These are phyloP conservation scores for Alternaria alternata DNA, from an alignment of 2,329 filamentous ascomycete genomes.

Conservation along the genomic window DNA sequence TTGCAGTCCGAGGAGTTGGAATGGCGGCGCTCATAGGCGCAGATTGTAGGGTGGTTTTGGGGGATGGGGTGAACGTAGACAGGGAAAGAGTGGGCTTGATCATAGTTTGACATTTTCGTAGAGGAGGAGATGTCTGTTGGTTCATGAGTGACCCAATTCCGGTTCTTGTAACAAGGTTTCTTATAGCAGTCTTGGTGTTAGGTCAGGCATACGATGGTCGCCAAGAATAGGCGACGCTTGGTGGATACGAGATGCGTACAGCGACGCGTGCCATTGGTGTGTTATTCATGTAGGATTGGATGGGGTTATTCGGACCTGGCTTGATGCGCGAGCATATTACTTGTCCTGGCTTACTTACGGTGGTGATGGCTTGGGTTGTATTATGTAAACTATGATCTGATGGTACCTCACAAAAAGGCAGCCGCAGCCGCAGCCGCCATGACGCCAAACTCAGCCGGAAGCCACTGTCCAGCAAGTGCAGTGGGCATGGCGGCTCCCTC, in stretches of 20 bases:
- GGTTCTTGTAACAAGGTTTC: not conserved
- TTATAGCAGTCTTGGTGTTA: not conserved
- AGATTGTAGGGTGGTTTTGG: constrained; percentile 10
- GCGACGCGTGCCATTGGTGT: not conserved
- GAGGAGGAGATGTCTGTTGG: not conserved
- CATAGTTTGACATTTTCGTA: not conserved
- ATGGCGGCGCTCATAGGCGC: constrained; percentile 23
- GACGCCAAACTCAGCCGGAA: constrained; percentile 34
- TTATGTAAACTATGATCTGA: not conserved
- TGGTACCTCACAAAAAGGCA: constrained; percentile 31
- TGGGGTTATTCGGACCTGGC: not conserved
- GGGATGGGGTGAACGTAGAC: constrained; percentile 24
- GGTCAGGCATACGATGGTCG: not conserved
- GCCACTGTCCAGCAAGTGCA: constrained; percentile 23
- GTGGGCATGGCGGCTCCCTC: constrained; percentile 31
- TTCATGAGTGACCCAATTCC: not conserved
- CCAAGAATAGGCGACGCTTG: not conserved
- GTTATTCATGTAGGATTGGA: not conserved
- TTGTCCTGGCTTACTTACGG: not conserved
- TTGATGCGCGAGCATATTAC: not conserved
- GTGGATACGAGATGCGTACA: not conserved
- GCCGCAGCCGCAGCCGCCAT: constrained; percentile 41
- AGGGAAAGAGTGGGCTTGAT: constrained; percentile 1
- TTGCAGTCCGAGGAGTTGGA: constrained; percentile 9
- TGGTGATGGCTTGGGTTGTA: not conserved